Evolutionary conservation across 2,329 filamentous ascomycete genomes (phyloP), one percentile per base, ranked within the genome.

Genomic region (Penicillium sp.): DNA sequence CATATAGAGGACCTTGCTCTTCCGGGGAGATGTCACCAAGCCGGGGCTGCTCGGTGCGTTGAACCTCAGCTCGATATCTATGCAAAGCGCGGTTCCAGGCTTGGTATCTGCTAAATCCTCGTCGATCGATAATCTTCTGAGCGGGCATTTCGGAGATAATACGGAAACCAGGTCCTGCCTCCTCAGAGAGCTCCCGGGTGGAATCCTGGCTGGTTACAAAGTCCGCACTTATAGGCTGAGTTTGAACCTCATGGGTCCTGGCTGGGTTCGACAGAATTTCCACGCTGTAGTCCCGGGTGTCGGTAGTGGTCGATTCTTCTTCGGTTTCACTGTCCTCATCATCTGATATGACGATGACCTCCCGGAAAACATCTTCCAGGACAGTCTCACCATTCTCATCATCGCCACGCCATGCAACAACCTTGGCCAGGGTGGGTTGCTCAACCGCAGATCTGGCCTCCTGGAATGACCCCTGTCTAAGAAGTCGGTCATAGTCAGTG

Each of bases 351-450:
- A 87, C 81, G 63, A 88, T 86, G 57, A 86, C 82, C 70, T 88
- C 85, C 50, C 83, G 81, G 53, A 88, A 84, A 29, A 85, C 82
- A 63, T 87, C 84, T 67, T 87, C 84, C 23, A 87, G 75, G 52
- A 83, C 83, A 44, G 77, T 75, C 50, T 76, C 76, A 67, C 68
- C 81, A 74, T 70, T 79, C 59, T 83, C 81, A 65, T 83, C 79
- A 68, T 87, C 83, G 47, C 85, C 85, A 57, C 85, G 79, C 86
- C 86, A 88, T 68, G 85, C 80, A 52, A 85, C 80, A 45, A 88
- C 73, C 66, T 83, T 85, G 23, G 80, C 77, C 23, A 88, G 72
- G 47, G 80, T 83, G 5, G 76, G 73, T 51, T 81, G 79, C 69
- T 87, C 84, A 25, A 87, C 83, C 35, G 75, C 68, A 37, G 75